Base-by-base conservation (phyloP, 768 basidiomycete genomes). In the Grammothele lineata region DNA sequence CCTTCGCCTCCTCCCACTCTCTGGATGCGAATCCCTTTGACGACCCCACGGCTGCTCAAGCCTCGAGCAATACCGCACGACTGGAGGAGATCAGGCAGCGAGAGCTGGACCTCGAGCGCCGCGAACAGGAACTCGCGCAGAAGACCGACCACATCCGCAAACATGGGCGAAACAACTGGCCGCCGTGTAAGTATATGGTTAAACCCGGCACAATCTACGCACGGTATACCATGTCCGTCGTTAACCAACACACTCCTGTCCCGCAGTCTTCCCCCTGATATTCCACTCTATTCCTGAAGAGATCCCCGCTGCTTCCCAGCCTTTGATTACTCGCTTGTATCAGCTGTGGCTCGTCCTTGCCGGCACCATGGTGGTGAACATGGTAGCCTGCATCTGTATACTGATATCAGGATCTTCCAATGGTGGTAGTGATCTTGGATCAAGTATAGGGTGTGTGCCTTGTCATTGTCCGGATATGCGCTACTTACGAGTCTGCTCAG, bases 331-430 rank as follows among this genome's bases (percentile, higher is more conserved):
- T 39, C 82, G 91, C 30, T 69, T 99, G 50, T 98, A 89, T 63
- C 85, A 91, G 61, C 77, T 98, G 58, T 99, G 96, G 96, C 83
- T 98, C 36, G 82, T 92, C 53, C 85, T 99, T 19, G 59, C 83
- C 19, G 77, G 68, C 32, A 93, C 92, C 6, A 73, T 98, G 42
- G 65, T 94, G 61, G 53, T 97, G 62, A 99, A 99, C 72, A 77
- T 96, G 71, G 73, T 97, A 43, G 87, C 89, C 22, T 94, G 89
- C 64, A 85, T 98, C 60, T 78, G 88, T 60, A 73, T 97, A 54
- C 78, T 97, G 55, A 70, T 88, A 38, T 75, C 85, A 5, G 93
- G 93, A 46, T 77, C 80, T 39, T 66, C 70, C 35, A 84, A 89
- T 56, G 89, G 85, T 41, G 86, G 82, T 50, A 76, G 82, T 51